phyloP scores from a whole-genome alignment of 2,329 filamentous ascomycete species.

The Biscogniauxia sp. region DNA sequence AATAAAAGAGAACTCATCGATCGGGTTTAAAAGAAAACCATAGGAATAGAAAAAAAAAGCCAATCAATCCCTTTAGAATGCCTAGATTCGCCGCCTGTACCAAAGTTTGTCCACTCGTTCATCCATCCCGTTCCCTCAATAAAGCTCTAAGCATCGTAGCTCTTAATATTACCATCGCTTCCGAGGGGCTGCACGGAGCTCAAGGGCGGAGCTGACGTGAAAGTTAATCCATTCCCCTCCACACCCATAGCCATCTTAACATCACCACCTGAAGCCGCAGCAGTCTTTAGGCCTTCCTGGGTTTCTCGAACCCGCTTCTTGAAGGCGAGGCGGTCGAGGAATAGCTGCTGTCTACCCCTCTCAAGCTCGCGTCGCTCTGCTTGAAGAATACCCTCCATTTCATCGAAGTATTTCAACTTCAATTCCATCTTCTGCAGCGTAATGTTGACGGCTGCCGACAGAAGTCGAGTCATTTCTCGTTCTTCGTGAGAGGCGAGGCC shows the following conservation, averaged over 20 bases:
- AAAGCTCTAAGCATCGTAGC: slow-evolving; percentile 48
- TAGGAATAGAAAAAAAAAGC: slow-evolving; percentile 1
- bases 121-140: background rate
- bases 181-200: slow-evolving; percentile 54
- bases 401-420: slow-evolving; percentile 93
- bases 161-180: slow-evolving; percentile 55
- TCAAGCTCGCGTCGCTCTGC: slow-evolving; percentile 92
- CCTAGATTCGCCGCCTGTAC: slow-evolving; percentile 22
- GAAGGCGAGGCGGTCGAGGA: slow-evolving; percentile 87
- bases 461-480: slow-evolving; percentile 90
- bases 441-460: slow-evolving; percentile 88
- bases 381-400: slow-evolving; percentile 90
- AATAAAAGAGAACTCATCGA: background rate
- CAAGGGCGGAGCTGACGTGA: slow-evolving; percentile 45
- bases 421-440: slow-evolving; percentile 95
- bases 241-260: slow-evolving; percentile 47
- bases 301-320: slow-evolving; percentile 82
- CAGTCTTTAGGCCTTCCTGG: slow-evolving; percentile 70
- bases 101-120: slow-evolving; percentile 5
- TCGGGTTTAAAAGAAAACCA: background rate
- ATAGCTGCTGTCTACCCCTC: slow-evolving; percentile 85
- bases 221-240: slow-evolving; percentile 53
- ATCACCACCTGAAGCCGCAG: slow-evolving; percentile 47
- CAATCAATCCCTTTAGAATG: slow-evolving; percentile 13
- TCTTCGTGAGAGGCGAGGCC: slow-evolving; percentile 94